Evolutionary conservation across 2,329 filamentous ascomycete species (phyloP).

Genomic region (Pseudogymnoascus sp.): DNA sequence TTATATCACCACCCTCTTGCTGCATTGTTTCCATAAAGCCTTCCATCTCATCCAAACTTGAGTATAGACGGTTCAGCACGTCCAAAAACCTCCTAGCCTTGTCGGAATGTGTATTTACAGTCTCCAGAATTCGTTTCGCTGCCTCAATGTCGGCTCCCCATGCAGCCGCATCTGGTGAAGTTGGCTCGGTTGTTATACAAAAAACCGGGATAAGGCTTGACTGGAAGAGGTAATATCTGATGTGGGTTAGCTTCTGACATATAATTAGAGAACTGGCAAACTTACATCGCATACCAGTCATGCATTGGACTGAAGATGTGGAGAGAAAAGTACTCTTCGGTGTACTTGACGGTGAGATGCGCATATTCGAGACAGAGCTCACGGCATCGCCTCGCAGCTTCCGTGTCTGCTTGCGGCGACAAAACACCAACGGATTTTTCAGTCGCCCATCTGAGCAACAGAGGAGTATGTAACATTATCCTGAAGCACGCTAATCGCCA

Average conservation of each 20-base stretch:
- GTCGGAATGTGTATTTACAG: conserved; percentile 2
- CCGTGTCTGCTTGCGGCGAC: neutral
- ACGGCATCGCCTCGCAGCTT: conserved; percentile 15
- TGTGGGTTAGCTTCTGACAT: neutral
- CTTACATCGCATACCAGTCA: conserved; percentile 27
- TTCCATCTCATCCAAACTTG: conserved; percentile 2
- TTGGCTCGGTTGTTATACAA: conserved; percentile 13
- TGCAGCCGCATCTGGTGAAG: neutral
- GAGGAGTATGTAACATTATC: neutral
- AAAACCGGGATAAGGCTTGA: conserved; percentile 29
- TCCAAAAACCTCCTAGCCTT: conserved; percentile 4
- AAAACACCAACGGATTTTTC: neutral
- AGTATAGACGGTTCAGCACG: neutral
- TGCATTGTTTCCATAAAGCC: conserved; percentile 5
- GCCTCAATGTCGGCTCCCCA: conserved; percentile 9
- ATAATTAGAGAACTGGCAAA: neutral
- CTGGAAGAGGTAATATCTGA: conserved; percentile 33
- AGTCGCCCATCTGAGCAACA: conserved; percentile 6
- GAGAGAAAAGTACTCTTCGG: conserved; percentile 26
- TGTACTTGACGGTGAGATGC: conserved; percentile 25
- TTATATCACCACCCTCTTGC: neutral
- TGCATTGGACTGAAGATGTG: conserved; percentile 25
- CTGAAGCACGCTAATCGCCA: conserved; percentile 4
- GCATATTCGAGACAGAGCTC: conserved; percentile 29
- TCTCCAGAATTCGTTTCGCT: conserved; percentile 5